Base-by-base conservation (phyloP, 371 early-diverging fungal species). In the Mortierella sp. region DNA sequence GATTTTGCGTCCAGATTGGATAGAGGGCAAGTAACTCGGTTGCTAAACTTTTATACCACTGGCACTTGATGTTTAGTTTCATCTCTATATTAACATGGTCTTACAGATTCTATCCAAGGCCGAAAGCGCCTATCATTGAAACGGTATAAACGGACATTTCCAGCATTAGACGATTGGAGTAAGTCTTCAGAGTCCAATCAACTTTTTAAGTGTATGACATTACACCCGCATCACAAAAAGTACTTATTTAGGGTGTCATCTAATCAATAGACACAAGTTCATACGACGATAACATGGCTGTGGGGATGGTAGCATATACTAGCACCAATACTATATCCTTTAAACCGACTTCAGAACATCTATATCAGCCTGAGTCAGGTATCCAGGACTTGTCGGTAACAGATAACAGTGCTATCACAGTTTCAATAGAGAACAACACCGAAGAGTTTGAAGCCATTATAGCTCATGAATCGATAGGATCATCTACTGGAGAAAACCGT, bases 1-100 rank as follows among this genome's bases (percentile, higher is more conserved):
- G 51, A 69, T 78, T 28, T 35, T 78, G 7, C 62, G 78, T 6
- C 73, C 72, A 55, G 78, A 69, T n/a, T 78, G 78, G 78, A 72
- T 78, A 57, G 54, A 71, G 31, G 77, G 77, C 71, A 64, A n/a
- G 10, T 32, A 2, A 32, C 6, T 22, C 5, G 5, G 3, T 8
- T 7, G 4, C 28, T 26, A 54, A 54, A 15, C 1, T 22, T 17
- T 49, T 8, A 1, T 49, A 19, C 9, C 28, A 7, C 2, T 17
- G 2, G 13, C 1, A 45, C 9, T 45, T 22, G 37, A 45, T 45
- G 15, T 42, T 17, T 2, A 22, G 1, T 28, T 49, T 29, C n/a
- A 22, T 13, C 42, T n/a, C 13, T 40, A 3, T 17, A 34, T 4
- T n/a, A 31, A 61, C 23, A 58, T 17, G 23, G 12, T 26, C 10